Conservation (phyloP, 2,329 filamentous ascomycete genomes). For the Volutella citrinella region DNA sequence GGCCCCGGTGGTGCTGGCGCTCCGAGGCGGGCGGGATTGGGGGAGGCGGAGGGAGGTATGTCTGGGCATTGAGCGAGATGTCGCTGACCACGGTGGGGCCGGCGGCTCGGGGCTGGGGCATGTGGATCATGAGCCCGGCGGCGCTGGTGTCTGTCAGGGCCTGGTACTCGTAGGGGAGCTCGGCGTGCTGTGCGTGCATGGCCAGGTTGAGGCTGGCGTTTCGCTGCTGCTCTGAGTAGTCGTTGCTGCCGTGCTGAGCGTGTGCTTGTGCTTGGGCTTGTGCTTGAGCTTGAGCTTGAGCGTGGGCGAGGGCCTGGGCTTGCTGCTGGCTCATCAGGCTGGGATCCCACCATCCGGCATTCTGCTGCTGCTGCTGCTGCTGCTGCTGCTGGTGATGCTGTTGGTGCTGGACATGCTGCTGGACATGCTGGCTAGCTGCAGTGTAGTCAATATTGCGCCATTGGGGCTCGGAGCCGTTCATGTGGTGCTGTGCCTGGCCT, state of each 20-base stretch:
- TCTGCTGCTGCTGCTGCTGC: slow-evolving; percentile 15
- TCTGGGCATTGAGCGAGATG: slow-evolving; percentile 31
- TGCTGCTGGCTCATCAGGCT: slow-evolving; percentile 23
- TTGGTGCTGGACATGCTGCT: slow-evolving; percentile 14
- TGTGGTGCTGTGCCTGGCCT: too few species aligned
- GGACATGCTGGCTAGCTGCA: not conserved
- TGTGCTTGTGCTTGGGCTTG: too few species aligned
- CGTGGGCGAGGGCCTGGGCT: not conserved
- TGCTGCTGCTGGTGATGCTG: slow-evolving; percentile 16
- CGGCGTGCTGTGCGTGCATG: slow-evolving; percentile 39
- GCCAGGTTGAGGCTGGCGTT: slow-evolving; percentile 37
- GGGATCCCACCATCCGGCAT: slow-evolving; percentile 30
- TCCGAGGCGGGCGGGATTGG: slow-evolving; percentile 29
- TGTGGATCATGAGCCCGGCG: slow-evolving; percentile 51
- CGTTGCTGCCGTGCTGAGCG: slow-evolving; percentile 21
- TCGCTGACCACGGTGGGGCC: slow-evolving; percentile 36
- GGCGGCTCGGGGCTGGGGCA: slow-evolving; percentile 43
- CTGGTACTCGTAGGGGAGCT: slow-evolving; percentile 40
- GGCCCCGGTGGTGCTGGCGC: slow-evolving; percentile 43
- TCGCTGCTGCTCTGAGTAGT: slow-evolving; percentile 31
- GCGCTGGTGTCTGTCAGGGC: slow-evolving; percentile 28
- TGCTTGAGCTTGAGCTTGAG: too few species aligned
- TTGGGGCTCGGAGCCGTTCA: too few species aligned
- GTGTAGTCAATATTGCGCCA: not conserved
- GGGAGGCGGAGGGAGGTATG: slow-evolving; percentile 33